Percentiles rank a stretch among this genome's conserved stretches.
phyloP scores from a whole-genome alignment of 2,329 filamentous ascomycete genomes.

The Trichoderma gracile region DNA sequence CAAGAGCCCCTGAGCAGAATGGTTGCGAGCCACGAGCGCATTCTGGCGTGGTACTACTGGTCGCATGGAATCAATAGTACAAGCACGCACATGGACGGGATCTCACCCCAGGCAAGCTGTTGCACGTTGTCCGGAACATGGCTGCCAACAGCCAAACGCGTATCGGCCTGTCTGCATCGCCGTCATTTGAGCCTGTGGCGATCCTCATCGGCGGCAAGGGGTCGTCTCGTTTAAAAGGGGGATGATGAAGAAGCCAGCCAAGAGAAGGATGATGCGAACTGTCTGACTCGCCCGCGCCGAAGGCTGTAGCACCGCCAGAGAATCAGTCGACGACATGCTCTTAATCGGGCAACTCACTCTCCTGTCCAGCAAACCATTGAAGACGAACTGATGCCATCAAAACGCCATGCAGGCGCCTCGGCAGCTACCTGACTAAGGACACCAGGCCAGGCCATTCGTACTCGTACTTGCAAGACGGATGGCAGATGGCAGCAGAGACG shows the following conservation, averaged over 20 bases:
- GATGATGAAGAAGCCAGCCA: neutral
- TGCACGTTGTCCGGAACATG: too few species aligned
- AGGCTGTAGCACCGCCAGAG: neutral
- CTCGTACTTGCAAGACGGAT: neutral
- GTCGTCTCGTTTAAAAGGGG: neutral
- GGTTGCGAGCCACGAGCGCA: neutral
- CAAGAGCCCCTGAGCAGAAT: conserved; percentile 3
- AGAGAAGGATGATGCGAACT: neutral
- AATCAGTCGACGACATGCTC: neutral
- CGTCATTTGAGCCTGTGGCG: conserved; percentile 4
- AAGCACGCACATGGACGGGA: too few species aligned
- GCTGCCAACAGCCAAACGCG: neutral
- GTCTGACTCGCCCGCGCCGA: neutral
- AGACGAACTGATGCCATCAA: neutral
- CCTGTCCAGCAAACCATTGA: neutral
- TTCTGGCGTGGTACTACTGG: neutral
- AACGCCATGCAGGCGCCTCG: neutral
- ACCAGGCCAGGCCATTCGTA: neutral
- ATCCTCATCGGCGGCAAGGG: conserved; percentile 15
- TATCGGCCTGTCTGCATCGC: conserved; percentile 1
- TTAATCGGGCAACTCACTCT: neutral
- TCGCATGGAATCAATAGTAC: neutral
- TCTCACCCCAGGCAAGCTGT: too few species aligned
- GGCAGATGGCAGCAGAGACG: neutral
- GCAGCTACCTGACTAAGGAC: conserved; percentile 12